phyloP scores from a whole-genome alignment of 805 yeast genomes.

The Teunomyces kruisii region DNA sequence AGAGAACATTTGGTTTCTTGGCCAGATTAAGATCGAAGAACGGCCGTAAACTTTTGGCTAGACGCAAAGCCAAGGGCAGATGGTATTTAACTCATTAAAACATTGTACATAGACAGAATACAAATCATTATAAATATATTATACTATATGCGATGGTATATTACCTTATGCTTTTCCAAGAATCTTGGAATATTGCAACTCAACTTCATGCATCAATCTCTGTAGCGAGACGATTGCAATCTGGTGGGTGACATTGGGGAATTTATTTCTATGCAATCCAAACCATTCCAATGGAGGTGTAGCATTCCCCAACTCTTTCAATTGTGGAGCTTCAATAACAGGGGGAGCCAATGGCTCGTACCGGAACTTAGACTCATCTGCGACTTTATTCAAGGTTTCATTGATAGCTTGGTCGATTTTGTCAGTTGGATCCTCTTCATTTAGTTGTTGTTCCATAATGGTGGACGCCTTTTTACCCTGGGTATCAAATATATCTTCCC shows the following conservation, averaged over 20 bases:
- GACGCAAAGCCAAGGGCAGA: conserved; percentile 86
- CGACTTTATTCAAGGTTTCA: conserved; percentile 37
- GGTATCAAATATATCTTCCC: conserved; percentile 19
- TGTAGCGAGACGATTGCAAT: conserved; percentile 72
- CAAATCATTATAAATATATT: neutral
- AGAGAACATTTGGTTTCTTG: conserved; percentile 86
- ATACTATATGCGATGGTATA: neutral
- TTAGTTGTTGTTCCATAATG: conserved; percentile 14
- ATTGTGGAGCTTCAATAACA: conserved; percentile 81
- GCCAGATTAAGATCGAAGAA: conserved; percentile 72
- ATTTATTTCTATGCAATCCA: conserved; percentile 82
- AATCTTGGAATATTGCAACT: conserved; percentile 48
- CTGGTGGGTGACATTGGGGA: conserved; percentile 88
- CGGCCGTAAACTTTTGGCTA: conserved; percentile 75
- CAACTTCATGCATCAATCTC: conserved; percentile 69
- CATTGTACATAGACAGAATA: conserved; percentile 4
- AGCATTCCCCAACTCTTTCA: conserved; percentile 91
- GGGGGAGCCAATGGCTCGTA: conserved; percentile 75
- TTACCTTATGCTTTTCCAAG: conserved; percentile 41
- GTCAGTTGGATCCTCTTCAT: conserved; percentile 19
- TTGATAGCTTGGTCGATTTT: conserved; percentile 38
- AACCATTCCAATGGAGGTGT: conserved; percentile 99
- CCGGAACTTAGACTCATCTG: conserved; percentile 41
- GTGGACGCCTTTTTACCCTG: conserved; percentile 9
- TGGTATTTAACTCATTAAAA: conserved; percentile 85